Conservation (phyloP, 2,329 filamentous ascomycete genomes). For the Aspergillus novoparasiticus region DNA sequence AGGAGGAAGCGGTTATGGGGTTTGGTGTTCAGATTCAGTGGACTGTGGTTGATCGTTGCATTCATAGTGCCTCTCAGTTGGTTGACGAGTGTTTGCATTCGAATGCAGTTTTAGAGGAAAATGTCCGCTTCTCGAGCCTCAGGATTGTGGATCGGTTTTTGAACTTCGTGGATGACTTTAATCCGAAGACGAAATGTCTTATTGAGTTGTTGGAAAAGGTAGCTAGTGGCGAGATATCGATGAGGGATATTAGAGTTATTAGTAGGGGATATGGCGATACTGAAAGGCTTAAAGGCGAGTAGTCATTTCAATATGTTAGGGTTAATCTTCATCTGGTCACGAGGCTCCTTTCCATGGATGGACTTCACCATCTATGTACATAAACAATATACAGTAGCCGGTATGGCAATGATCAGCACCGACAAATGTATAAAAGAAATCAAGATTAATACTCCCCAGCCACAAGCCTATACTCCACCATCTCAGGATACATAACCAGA, state of each 20-base stretch:
- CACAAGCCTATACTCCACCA: neutral
- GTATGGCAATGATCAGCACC: neutral
- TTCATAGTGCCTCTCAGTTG: too few species aligned
- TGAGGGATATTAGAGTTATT: accelerated
- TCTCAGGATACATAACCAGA: neutral
- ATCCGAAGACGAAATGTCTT: too few species aligned
- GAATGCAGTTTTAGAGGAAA: too few species aligned
- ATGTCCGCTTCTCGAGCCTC: too few species aligned
- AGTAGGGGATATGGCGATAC: neutral
- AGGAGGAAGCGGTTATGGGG: too few species aligned
- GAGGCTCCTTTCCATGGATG: neutral
- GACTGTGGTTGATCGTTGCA: too few species aligned
- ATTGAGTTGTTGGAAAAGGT: too few species aligned
- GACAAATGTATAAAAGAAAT: neutral
- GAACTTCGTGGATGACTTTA: too few species aligned
- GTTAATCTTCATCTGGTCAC: neutral
- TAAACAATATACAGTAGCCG: neutral
- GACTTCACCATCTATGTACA: neutral
- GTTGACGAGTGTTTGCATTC: too few species aligned
- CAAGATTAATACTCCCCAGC: neutral
- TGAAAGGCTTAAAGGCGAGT: neutral
- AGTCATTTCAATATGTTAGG: neutral
- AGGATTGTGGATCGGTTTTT: too few species aligned
- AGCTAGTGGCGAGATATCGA: too few species aligned
- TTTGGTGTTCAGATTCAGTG: too few species aligned